A percentile compares a stretch with the other conserved stretches of the same genome.
phyloP scores from a whole-genome alignment of 2,329 filamentous ascomycete genomes.

The Remersonia thermophila region DNA sequence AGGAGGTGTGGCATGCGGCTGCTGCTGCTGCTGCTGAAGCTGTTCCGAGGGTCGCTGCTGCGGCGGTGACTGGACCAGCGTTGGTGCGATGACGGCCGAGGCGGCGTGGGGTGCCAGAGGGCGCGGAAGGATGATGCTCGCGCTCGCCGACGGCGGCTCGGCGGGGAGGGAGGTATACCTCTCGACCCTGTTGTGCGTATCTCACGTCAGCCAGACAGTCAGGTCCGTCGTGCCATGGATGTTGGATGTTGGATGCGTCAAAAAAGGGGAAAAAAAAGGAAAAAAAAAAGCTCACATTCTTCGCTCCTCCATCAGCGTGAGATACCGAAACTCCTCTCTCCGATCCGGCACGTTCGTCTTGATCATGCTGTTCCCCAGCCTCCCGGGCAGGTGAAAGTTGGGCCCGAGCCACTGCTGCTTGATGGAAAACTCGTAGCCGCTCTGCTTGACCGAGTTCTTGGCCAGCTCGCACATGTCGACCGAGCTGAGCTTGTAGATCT shows the following conservation, averaged over 20 bases:
- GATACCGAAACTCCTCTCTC: conserved; percentile 76
- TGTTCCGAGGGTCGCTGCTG: too few species aligned
- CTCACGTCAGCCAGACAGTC: background rate
- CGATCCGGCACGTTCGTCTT: conserved; percentile 96
- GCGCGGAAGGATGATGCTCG: background rate
- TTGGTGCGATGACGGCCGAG: conserved; percentile 1
- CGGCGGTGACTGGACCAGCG: conserved; percentile 1
- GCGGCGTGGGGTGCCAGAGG: conserved; percentile 13
- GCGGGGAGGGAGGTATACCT: conserved; percentile 28
- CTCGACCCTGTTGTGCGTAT: conserved; percentile 25
- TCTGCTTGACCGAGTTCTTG: conserved; percentile 90
- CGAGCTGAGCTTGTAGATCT: conserved; percentile 94
- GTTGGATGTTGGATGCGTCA: too few species aligned
- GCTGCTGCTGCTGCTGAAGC: too few species aligned
- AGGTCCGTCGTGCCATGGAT: too few species aligned
- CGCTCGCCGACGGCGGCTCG: background rate
- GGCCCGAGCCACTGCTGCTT: conserved; percentile 87
- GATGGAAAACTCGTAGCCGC: conserved; percentile 77
- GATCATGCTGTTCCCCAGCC: conserved; percentile 77
- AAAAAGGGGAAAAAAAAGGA: too few species aligned
- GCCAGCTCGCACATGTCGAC: conserved; percentile 98
- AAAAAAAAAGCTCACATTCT: conserved; percentile 53
- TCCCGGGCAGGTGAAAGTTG: conserved; percentile 65
- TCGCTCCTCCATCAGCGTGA: conserved; percentile 73
- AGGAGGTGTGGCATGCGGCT: too few species aligned